Evolutionary conservation across 306 rosid genomes (phyloP).

Genomic region (Oemleria cerasiformis): DNA sequence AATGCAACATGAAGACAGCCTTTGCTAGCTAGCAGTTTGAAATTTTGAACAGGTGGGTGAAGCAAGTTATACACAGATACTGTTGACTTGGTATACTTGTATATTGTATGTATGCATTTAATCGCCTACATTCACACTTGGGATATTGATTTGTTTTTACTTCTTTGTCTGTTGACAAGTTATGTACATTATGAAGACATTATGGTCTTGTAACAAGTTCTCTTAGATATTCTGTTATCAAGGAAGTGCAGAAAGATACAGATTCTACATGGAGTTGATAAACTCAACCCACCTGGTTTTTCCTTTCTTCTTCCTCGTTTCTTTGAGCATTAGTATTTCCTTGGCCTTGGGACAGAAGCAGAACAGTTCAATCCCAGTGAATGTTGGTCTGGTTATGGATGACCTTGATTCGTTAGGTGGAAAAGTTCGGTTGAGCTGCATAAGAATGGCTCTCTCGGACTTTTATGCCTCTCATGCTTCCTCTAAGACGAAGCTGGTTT

Average conservation of each 20-base stretch:
- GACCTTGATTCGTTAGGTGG: slow-evolving; percentile 6
- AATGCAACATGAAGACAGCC: too few species aligned
- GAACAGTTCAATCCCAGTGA: slow-evolving; percentile 10
- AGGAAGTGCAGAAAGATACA: not conserved
- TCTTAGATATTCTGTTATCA: too few species aligned
- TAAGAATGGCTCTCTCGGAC: not conserved
- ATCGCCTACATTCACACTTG: too few species aligned
- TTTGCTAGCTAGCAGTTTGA: too few species aligned
- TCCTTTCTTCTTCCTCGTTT: not conserved
- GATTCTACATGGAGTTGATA: not conserved
- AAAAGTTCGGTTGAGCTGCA: slow-evolving; percentile 1
- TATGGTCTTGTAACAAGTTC: too few species aligned
- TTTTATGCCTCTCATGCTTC: not conserved
- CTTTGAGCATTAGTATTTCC: not conserved
- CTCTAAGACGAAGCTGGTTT: slow-evolving; percentile 8
- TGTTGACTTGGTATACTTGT: too few species aligned
- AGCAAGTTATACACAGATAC: too few species aligned
- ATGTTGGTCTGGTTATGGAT: slow-evolving; percentile 26
- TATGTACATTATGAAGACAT: not conserved
- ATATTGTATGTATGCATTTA: too few species aligned
- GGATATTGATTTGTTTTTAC: too few species aligned
- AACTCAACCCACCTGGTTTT: not conserved
- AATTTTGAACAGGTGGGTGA: too few species aligned
- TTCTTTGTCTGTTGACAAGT: not conserved
- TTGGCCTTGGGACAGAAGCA: slow-evolving; percentile 9